Base-by-base conservation (phyloP, 495 filamentous ascomycete species). In the Amphirosellinia nigrospora region DNA sequence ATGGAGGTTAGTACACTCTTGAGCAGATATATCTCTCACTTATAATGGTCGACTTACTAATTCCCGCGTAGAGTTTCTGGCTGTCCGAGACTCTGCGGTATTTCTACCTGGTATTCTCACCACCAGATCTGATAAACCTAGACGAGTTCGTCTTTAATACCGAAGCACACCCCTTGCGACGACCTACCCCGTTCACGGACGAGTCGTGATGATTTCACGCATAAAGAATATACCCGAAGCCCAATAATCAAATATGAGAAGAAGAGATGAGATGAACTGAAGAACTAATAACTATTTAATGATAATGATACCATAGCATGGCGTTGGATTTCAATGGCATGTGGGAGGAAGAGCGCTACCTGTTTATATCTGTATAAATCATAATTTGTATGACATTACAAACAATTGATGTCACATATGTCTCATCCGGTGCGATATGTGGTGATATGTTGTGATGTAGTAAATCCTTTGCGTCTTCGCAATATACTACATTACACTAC, bases 71-170 rank as follows among this genome's bases (percentile, higher is more conserved):
- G 78, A 85, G 80, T 73, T 88, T 88, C 76, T 88, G 86, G 80
- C 64, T 84, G 70, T 87, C 90, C 11, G 92, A 94, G 77, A 93
- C 92, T 11, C 79, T 94, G 69, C 95, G 96, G 72, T 96, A 96
- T 78, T 93, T 94, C 70, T 96, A 94, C 72, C 76, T 96, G 58
- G 87, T 94, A 63, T 97, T 94, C 73, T 90, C 87, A 39, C 88
- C 93, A 38, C 89, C 91, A 5, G 83, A 87, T 70, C 77, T 89
- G 60, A 80, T 94, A 34, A 90, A 85, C 78, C 79, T 97, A 76
- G 81, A 84, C 73, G 77, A 84, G 36, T 82, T 73, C 66, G 78
- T 81, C 13, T 70, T 85, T 39, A 94, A 92, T 75, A 94, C 92
- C 7, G 92, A 94, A 79, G 91, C 92, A 16, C 92, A 94, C 82